These are phyloP conservation scores for Mycena indigotica DNA, from an alignment of 768 basidiomycete species.

Conservation along the genomic window DNA sequence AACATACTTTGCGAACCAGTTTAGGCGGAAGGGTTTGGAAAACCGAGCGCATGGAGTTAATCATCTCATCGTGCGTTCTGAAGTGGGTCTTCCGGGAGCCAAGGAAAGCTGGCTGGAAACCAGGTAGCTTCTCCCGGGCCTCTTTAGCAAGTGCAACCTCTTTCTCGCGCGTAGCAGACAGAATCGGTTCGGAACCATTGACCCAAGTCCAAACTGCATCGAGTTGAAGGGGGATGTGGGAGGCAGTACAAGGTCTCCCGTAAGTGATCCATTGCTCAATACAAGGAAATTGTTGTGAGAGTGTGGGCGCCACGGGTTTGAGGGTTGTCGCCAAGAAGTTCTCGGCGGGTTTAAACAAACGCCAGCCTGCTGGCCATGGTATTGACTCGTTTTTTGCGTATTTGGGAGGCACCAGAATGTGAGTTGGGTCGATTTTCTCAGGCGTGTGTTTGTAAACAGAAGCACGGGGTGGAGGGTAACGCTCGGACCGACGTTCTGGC, in stretches of 20 bases:
- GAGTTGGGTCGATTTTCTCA: neutral
- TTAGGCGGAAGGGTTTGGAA: conserved; percentile 10
- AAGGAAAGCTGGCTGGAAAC: neutral
- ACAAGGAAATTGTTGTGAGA: conserved; percentile 15
- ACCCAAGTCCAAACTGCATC: conserved; percentile 21
- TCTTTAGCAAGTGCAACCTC: neutral
- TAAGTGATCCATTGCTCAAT: conserved; percentile 17
- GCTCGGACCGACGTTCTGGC: neutral
- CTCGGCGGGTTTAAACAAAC: conserved; percentile 10
- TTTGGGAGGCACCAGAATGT: conserved; percentile 11
- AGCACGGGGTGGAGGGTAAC: neutral
- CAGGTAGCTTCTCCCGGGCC: neutral
- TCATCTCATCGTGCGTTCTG: conserved; percentile 20
- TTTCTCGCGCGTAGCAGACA: conserved; percentile 11
- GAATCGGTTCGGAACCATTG: conserved; percentile 20
- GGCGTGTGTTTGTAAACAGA: neutral
- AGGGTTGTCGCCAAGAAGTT: conserved; percentile 10
- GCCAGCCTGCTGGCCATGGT: conserved; percentile 19
- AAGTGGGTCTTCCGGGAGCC: conserved; percentile 19
- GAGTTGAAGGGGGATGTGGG: neutral
- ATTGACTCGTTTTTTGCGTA: neutral
- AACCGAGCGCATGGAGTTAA: conserved; percentile 22
- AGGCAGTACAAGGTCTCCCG: conserved; percentile 6
- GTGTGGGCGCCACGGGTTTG: conserved; percentile 6
- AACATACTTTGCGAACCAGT: conserved; percentile 15